phyloP scores from a whole-genome alignment of 148 eudicot species.

The Chenopodium berlandieri region DNA sequence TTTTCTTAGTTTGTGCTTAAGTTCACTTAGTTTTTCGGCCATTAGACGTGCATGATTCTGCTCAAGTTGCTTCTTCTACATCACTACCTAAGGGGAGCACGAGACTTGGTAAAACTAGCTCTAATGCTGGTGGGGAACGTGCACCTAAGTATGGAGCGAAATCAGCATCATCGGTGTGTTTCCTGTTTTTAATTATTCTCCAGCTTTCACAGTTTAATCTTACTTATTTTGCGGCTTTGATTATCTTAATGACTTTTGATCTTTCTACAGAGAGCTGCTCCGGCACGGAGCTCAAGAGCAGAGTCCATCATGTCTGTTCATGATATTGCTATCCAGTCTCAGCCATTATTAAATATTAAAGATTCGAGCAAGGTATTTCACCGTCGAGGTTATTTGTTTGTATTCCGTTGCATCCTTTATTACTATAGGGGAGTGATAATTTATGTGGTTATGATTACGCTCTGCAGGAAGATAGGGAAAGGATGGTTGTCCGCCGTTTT shows the following conservation, averaged over 20 bases:
- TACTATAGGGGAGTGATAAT: neutral
- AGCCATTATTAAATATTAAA: conserved; percentile 72
- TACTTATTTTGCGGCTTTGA: no score
- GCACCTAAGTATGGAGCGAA: conserved; percentile 60
- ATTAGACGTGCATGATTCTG: conserved; percentile 59
- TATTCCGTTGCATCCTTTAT: neutral
- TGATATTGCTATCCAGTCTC: conserved; percentile 81
- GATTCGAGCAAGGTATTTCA: conserved; percentile 85
- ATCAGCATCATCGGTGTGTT: conserved; percentile 65
- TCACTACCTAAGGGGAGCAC: conserved; percentile 45
- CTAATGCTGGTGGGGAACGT: conserved; percentile 59
- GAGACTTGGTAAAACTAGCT: conserved; percentile 54
- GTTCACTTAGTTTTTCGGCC: conserved; percentile 10
- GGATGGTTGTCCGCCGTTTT: conserved; percentile 83
- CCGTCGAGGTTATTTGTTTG: neutral
- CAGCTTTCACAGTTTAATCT: no score
- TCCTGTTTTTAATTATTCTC: neutral
- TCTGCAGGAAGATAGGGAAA: conserved; percentile 90
- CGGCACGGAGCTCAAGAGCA: conserved; percentile 63
- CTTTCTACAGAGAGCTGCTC: conserved; percentile 52
- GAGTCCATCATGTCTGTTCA: conserved; percentile 78
- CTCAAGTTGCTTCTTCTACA: conserved; percentile 43
- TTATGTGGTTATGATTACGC: conserved; percentile 17
- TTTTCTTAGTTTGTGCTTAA: neutral
- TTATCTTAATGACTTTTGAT: neutral